Percentiles rank a stretch among this genome's conserved stretches.
These are phyloP conservation scores for Ophiocordyceps australis DNA, from an alignment of 2,329 filamentous ascomycete species.

Conservation along the genomic window DNA sequence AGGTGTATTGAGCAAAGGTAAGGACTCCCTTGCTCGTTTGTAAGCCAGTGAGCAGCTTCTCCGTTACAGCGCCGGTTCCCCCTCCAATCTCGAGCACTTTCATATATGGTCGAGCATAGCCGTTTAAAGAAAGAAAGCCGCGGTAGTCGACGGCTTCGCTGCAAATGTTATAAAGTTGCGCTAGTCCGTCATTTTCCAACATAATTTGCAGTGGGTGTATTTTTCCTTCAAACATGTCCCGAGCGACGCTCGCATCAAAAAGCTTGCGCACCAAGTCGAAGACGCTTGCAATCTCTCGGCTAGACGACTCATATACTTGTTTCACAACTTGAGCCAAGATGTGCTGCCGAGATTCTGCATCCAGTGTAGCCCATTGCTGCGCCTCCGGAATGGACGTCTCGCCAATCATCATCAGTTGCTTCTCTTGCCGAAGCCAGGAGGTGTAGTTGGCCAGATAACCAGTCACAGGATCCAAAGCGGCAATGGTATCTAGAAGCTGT, in stretches of 20 bases:
- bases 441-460: background rate
- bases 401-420: slow-evolving; percentile 1
- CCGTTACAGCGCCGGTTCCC: slow-evolving; percentile 16
- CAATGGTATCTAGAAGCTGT: background rate
- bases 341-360: background rate
- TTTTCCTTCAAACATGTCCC: background rate
- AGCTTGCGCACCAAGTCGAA: background rate
- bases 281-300: background rate
- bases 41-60: slow-evolving; percentile 6
- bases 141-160: background rate
- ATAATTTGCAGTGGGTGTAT: background rate
- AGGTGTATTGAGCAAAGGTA: slow-evolving; percentile 6
- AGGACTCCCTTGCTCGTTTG: background rate
- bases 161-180: background rate
- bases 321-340: background rate
- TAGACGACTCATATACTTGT: background rate
- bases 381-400: slow-evolving; percentile 1
- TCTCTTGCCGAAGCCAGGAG: slow-evolving; percentile 2
- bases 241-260: background rate
- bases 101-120: slow-evolving; percentile 2
- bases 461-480: background rate
- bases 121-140: background rate
- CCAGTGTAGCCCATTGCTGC: slow-evolving; percentile 1
- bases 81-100: slow-evolving; percentile 13
- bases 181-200: background rate